Evolutionary conservation across 2,329 filamentous ascomycete species (phyloP).

Genomic region (Paramyrothecium roridum): DNA sequence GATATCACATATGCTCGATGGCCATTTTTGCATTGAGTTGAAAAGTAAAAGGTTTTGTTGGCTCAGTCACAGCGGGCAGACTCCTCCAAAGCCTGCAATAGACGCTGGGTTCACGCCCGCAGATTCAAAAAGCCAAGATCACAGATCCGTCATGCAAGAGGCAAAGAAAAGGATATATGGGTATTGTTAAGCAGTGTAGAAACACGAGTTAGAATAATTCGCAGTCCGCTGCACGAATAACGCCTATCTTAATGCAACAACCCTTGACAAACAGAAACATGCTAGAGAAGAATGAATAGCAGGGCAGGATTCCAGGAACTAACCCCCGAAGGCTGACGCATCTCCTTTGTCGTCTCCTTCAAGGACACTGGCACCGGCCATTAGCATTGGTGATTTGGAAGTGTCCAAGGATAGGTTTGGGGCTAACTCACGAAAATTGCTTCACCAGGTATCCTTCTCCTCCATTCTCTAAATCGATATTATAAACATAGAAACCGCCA

Average conservation of each 20-base stretch:
- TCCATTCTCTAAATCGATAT: slow-evolving; percentile 89
- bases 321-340: slow-evolving; percentile 38
- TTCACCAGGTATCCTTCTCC: slow-evolving; percentile 90
- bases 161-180: neutral
- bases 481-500: slow-evolving; percentile 91
- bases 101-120: too few species aligned
- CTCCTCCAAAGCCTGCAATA: too few species aligned
- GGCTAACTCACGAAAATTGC: slow-evolving; percentile 81
- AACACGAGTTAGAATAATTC: neutral
- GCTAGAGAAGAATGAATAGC: neutral
- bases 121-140: too few species aligned
- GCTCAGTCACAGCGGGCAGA: too few species aligned
- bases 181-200: neutral
- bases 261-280: neutral
- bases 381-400: slow-evolving; percentile 5
- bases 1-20: too few species aligned
- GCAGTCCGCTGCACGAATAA: neutral
- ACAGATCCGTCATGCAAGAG: too few species aligned
- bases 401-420: neutral
- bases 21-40: too few species aligned
- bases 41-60: too few species aligned
- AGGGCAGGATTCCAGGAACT: neutral
- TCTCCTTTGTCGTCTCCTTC: slow-evolving; percentile 55
- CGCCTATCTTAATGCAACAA: neutral
- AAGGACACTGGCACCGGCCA: slow-evolving; percentile 37